A percentile compares a stretch with the other conserved stretches of the same genome.
phyloP scores from a whole-genome alignment of 2,329 filamentous ascomycete species.

The Fusarium sp. region DNA sequence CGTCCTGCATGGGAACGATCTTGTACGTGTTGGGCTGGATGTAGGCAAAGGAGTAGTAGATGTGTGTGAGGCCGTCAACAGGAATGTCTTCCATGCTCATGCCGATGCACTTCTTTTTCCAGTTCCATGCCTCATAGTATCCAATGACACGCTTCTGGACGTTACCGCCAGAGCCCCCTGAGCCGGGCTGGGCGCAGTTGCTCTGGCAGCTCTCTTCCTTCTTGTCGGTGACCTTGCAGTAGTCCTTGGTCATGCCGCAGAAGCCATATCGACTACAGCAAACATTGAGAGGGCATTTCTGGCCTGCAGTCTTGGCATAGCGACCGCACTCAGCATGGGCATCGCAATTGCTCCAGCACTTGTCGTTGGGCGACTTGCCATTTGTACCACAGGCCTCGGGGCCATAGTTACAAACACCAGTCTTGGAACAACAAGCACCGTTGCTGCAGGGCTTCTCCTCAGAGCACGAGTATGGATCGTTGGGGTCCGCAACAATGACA shows the following conservation, averaged over 20 bases:
- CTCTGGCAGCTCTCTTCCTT: background rate
- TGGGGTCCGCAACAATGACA: background rate
- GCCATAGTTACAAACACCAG: background rate
- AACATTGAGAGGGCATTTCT: background rate
- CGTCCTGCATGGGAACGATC: constrained; percentile 45
- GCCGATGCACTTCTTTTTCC: constrained; percentile 14
- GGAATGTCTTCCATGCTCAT: constrained; percentile 31
- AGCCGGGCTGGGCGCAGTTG: background rate
- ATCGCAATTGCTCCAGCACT: background rate
- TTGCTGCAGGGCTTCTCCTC: background rate
- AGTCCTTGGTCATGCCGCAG: background rate
- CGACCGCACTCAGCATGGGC: background rate
- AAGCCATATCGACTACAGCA: background rate
- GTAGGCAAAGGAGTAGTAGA: constrained; percentile 50
- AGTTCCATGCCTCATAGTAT: constrained; percentile 32
- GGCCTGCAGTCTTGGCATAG: background rate
- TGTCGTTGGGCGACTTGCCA: background rate
- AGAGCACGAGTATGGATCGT: constrained; percentile 1
- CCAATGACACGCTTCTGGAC: background rate
- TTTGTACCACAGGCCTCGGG: background rate
- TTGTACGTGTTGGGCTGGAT: constrained; percentile 46
- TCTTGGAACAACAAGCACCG: background rate
- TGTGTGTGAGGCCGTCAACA: constrained; percentile 38
- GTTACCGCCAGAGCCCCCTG: background rate
- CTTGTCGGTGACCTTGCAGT: background rate